Evolutionary conservation across 495 filamentous ascomycete genomes (phyloP).

Genomic region (Hypomontagnella monticulosa): DNA sequence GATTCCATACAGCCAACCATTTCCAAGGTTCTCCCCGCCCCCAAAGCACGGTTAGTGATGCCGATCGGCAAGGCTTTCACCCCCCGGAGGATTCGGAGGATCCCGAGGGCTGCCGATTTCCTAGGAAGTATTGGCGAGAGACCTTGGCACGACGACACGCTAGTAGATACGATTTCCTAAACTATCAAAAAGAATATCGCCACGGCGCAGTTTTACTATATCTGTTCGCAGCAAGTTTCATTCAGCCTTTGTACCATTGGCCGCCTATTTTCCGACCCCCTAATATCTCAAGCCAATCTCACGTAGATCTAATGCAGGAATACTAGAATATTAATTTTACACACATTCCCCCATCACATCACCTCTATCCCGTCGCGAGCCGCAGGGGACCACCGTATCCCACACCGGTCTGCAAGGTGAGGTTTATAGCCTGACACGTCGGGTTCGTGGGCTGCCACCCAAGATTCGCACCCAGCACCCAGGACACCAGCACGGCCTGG

Average conservation of each 20-base stretch:
- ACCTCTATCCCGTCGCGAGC: not conserved
- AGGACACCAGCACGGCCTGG: conserved; percentile 6
- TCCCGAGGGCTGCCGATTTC: not conserved
- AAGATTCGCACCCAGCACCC: conserved; percentile 22
- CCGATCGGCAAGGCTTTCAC: conserved; percentile 10
- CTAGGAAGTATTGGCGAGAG: not conserved
- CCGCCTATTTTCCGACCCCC: too few relatives aligned
- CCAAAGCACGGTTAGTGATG: conserved; percentile 5
- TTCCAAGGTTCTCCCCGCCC: conserved; percentile 3
- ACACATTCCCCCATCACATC: not conserved
- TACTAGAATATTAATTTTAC: not conserved
- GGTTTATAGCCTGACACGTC: conserved; percentile 22
- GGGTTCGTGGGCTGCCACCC: conserved; percentile 27
- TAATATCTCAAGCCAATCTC: too few relatives aligned
- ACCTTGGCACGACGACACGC: not conserved
- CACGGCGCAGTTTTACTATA: not conserved
- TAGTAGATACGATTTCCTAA: not conserved
- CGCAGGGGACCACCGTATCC: conserved; percentile 10
- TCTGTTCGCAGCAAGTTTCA: not conserved
- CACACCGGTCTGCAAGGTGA: conserved; percentile 19
- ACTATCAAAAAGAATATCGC: not conserved
- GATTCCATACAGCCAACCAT: conserved; percentile 5
- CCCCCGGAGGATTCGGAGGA: conserved; percentile 7
- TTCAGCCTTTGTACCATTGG: not conserved
- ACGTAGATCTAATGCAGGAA: too few relatives aligned